Evolutionary conservation across 2,329 filamentous ascomycete species (phyloP).

Genomic region (Ambrosiella beaveri): DNA sequence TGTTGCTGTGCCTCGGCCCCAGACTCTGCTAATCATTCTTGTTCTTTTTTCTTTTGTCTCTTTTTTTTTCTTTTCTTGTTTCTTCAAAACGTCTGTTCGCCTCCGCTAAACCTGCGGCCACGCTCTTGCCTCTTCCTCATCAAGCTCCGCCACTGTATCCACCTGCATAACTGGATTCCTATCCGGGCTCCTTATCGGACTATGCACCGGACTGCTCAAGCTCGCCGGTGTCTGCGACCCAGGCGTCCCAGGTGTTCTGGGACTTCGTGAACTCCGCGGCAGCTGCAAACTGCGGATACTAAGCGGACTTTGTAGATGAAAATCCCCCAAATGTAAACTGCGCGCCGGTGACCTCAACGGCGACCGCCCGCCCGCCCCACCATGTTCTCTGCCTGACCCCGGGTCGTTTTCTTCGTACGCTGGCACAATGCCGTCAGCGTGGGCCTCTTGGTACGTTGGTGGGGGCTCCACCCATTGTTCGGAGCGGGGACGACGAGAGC

Average conservation of each 20-base stretch:
- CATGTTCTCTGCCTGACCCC: conserved; percentile 3
- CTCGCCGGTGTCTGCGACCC: conserved; percentile 5
- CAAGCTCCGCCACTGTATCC: neutral
- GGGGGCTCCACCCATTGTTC: conserved; percentile 12
- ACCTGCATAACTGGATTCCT: neutral
- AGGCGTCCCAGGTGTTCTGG: conserved; percentile 3
- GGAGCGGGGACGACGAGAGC: conserved; percentile 2
- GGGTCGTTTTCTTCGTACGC: conserved; percentile 10
- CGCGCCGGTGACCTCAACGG: conserved; percentile 4
- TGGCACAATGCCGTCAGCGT: conserved; percentile 11
- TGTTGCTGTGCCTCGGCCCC: conserved; percentile 1
- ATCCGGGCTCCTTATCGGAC: neutral
- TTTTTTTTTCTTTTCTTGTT: too few relatives aligned
- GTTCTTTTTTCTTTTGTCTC: too few relatives aligned
- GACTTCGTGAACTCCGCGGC: neutral
- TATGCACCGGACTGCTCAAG: conserved; percentile 5
- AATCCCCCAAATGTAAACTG: neutral
- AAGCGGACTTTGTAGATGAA: conserved; percentile 8
- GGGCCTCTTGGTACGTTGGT: conserved; percentile 11
- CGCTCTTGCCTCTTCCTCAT: neutral
- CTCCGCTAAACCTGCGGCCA: neutral
- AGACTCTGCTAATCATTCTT: neutral
- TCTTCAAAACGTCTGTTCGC: too few relatives aligned
- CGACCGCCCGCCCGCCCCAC: neutral
- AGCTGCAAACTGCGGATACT: conserved; percentile 10